Evolutionary conservation across 177 flowering plant genomes (phyloP).

Genomic region (Telopea speciosissima): DNA sequence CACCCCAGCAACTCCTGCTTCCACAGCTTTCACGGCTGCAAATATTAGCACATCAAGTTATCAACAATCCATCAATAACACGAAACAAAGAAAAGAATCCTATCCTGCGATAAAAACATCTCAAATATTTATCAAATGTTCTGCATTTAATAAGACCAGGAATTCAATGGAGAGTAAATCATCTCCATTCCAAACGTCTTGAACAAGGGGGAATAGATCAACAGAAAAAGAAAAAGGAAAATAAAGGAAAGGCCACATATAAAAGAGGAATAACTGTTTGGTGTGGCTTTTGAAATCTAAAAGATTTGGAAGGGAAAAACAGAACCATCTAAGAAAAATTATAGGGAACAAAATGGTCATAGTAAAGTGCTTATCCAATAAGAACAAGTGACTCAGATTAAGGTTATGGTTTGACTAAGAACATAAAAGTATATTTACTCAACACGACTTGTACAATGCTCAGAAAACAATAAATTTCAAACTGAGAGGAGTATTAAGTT

Average conservation of each 20-base stretch:
- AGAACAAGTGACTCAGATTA: too few relatives aligned
- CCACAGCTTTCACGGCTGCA: conserved; percentile 51
- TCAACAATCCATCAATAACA: not conserved
- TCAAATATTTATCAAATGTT: not conserved
- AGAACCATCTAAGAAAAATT: too few relatives aligned
- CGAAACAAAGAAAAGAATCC: not conserved
- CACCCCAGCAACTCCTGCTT: conserved; percentile 61
- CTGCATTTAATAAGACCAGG: not conserved
- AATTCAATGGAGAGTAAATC: too few relatives aligned
- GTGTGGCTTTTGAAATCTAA: not conserved
- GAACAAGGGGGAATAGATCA: not conserved
- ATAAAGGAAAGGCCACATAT: not conserved
- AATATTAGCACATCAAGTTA: conserved; percentile 11
- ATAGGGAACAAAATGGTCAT: not conserved
- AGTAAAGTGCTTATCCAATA: too few relatives aligned
- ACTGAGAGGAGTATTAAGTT: not conserved
- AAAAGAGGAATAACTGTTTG: not conserved
- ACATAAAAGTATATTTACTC: not conserved
- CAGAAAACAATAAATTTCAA: not conserved
- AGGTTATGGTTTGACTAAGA: not conserved
- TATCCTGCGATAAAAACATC: not conserved
- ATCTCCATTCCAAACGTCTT: not conserved
- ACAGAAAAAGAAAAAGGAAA: not conserved
- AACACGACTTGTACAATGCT: not conserved
- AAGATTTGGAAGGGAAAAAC: not conserved